Evolutionary conservation across 352 stramenopile genomes (phyloP), one percentile per base, ranked within the genome.

Genomic region (Phytophthora nicotianae): DNA sequence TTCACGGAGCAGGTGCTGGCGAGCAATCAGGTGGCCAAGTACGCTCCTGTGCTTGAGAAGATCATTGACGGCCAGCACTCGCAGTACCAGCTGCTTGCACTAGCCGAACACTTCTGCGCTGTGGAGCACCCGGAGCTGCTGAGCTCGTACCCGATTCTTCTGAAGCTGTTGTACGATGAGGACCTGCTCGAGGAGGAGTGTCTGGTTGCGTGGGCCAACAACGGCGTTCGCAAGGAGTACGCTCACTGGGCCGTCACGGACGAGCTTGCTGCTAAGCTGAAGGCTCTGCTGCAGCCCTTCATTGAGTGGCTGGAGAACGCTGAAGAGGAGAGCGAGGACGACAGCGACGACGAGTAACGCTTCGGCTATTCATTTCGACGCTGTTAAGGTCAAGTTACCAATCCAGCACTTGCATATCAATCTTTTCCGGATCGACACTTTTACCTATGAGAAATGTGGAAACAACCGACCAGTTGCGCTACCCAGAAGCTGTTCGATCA

Each of bases 301-400:
- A 89, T 99, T 40, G 94, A 97, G 51, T 99, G 97, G 97, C 89
- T 99, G 27, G 88, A 98, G 83, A 98, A 99, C 76, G 94, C 93
- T 40, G 91, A 97, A 58, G 91, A 97, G 43, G 91, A 97, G 61
- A 95, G 91, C 41, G 85, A 90, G 38, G 87, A 88, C 9, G 88
- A 93, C 32, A 77, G 65, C 45, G 75, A 76, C 17, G 74, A 88
- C 53, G 72, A 90, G 58, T 87, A 86, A 71, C n/a, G n/a, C n/a
- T 7, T 33, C 29, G 58, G 20, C 24, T 20, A 58, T 48, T 63
- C 32, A 16, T 54, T 48, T 26, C 16, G 61, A 51, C 38, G 38
- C 13, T n/a, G 29, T 47, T 56, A 50, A 21, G 35, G 50, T 27
- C 7, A 46, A 43, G 47, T 26, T 42, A 23, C 49, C 62, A 61